Evolutionary conservation across 1,284 basidiomycete genomes (phyloP).

Genomic region (Austroboletus niveus): DNA sequence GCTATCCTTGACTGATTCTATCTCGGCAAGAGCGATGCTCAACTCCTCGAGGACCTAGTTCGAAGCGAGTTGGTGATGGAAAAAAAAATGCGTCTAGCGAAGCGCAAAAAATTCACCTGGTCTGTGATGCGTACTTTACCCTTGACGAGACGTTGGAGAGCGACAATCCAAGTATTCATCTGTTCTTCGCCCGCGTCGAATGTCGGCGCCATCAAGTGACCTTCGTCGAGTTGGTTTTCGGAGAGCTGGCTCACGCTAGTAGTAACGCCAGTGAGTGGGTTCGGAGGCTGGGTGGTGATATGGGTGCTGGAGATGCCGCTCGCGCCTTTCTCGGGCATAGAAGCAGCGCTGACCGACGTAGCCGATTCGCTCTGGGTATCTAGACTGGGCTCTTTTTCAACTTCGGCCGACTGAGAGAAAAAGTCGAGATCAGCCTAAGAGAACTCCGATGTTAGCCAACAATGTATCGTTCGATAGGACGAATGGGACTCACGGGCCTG

Average conservation of each 20-base stretch:
- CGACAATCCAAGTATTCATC: conserved; percentile 15
- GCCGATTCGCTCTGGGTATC: conserved; percentile 6
- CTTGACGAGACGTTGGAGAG: conserved; percentile 31
- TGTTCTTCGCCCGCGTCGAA: conserved; percentile 7
- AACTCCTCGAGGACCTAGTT: conserved; percentile 24
- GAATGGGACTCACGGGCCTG: conserved; percentile 15
- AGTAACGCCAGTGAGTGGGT: not conserved
- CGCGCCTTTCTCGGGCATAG: conserved; percentile 2
- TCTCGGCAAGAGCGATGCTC: conserved; percentile 29
- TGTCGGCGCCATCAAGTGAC: not conserved
- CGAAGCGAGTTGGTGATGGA: not conserved
- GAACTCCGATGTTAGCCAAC: not conserved
- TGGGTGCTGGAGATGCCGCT: conserved; percentile 16
- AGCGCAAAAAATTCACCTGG: conserved; percentile 15
- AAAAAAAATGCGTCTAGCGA: not conserved
- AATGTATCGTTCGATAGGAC: too few relatives aligned
- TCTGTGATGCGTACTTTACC: conserved; percentile 27
- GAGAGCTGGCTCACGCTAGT: not conserved
- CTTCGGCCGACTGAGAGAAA: conserved; percentile 7
- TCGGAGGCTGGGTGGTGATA: conserved; percentile 21
- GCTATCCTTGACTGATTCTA: conserved; percentile 24
- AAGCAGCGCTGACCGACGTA: conserved; percentile 2
- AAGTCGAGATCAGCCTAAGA: conserved; percentile 15
- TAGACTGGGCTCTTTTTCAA: conserved; percentile 4
- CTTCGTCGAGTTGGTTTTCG: not conserved